These are phyloP conservation scores for Bipolaris cookei DNA, from an alignment of 2,329 filamentous ascomycete genomes.

Conservation along the genomic window DNA sequence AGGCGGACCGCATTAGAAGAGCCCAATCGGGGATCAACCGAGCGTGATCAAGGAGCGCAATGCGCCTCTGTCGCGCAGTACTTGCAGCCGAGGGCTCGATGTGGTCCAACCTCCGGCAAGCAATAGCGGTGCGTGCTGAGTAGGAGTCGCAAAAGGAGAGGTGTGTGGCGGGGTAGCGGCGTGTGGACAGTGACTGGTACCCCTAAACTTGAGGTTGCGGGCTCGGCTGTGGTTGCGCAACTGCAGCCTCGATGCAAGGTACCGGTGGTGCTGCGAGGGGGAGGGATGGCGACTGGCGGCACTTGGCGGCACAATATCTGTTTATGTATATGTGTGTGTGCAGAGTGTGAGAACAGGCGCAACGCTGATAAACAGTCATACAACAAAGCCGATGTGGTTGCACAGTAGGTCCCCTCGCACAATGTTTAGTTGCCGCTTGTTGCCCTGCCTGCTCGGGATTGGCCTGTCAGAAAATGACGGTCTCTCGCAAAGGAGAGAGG, in stretches of 20 bases:
- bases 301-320: conserved; percentile 2
- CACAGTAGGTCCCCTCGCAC: not conserved
- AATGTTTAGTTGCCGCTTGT: conserved; percentile 22
- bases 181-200: conserved; percentile 14
- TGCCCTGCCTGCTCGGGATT: conserved; percentile 15
- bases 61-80: conserved; percentile 17
- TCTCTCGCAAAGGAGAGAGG: conserved; percentile 5
- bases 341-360: conserved; percentile 11
- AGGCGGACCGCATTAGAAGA: conserved; percentile 17
- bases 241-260: conserved; percentile 24
- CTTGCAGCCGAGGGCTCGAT: conserved; percentile 2
- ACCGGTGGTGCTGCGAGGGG: not conserved
- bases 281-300: conserved; percentile 13
- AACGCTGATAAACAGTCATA: not conserved
- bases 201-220: conserved; percentile 26
- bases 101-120: conserved; percentile 3
- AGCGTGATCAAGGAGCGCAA: conserved; percentile 14
- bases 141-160: not conserved
- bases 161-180: conserved; percentile 15
- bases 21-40: conserved; percentile 22
- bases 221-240: conserved; percentile 26
- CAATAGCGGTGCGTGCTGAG: not conserved
- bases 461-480: conserved; percentile 1
- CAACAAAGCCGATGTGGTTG: conserved; percentile 1
- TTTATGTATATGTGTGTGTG: not conserved